Base-by-base conservation (phyloP, 305 asterid genomes). In the Rubia peregrina region DNA sequence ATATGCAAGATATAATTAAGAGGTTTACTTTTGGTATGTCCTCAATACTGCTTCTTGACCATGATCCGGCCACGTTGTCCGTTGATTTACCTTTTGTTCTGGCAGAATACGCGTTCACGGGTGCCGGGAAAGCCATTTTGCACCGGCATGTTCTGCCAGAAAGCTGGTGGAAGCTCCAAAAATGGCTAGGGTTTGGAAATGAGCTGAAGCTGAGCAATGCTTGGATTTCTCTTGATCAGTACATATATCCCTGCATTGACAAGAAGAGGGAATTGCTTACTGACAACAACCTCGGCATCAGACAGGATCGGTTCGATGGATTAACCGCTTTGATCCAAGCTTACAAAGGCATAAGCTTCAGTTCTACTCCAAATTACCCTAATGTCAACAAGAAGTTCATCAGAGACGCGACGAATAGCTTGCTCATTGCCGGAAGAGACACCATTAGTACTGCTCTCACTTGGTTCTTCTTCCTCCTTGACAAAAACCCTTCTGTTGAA, bases 101-200 rank as follows among this genome's bases (percentile, higher is more conserved):
- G 0, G 65, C 71, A 46, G 72, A 64, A n/a, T 67, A 69, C 43
- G 74, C 74, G 0, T 73, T 77, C 68, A 64, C 43, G 30, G 74
- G 41, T n/a, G 10, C 33, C 2, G 67, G 67, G 26, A 73, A 77
- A 24, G 80, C 77, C 19, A 40, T 77, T 38, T 10, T 77, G 7
- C 68, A 56, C 3, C 41, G 81, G 62, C 77, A 77, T 21, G 2
- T 63, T 8, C 6, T 77, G 6, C 77, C 81, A 7, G 17, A 33
- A 57, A 6, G 42, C 3, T 26, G 3, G 4, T 69, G 81, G 80
- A 73, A 73, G 40, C 65, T 73, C 49, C 80, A 77, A 38, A 77
- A 64, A 63, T 67, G 71, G 80, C 74, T 77, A 22, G 56, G 44
- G 33, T 21, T 77, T 43, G 81, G 77, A 2, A 74, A 71, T 38